A percentile compares a stretch with the other conserved stretches of the same genome.
phyloP scores from a whole-genome alignment of 2,329 filamentous ascomycete species.

The Sporothrix humicola region DNA sequence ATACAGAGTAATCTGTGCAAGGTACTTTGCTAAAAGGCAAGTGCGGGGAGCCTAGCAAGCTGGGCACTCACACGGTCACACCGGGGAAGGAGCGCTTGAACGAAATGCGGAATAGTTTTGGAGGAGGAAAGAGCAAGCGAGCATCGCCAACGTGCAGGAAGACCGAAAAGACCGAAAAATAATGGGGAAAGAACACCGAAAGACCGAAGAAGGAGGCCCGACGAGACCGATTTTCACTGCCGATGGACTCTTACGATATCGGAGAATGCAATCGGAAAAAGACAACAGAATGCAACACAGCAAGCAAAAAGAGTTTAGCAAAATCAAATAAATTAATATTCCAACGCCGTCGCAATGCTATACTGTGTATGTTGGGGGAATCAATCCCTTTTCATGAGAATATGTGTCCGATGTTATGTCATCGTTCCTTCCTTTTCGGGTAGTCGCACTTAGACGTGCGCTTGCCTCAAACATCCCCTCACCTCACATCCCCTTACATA shows the following conservation, averaged over 20 bases:
- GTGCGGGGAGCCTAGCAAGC: conserved; percentile 10
- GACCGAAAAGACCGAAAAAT: conserved; percentile 16
- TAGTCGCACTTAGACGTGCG: neutral
- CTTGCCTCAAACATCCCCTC: conserved; percentile 8
- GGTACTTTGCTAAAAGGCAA: too few species aligned
- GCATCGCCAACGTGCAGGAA: neutral
- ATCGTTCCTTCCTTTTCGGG: conserved; percentile 7
- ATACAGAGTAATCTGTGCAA: neutral
- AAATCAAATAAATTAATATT: neutral
- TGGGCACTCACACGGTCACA: neutral
- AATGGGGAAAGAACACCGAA: conserved; percentile 18
- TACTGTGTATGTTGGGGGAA: neutral
- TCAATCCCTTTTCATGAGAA: conserved; percentile 11
- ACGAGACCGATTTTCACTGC: conserved; percentile 13
- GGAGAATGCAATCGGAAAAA: conserved; percentile 19
- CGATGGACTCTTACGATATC: neutral
- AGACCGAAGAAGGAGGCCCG: conserved; percentile 1
- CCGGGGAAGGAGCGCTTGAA: conserved; percentile 12
- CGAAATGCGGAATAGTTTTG: conserved; percentile 13
- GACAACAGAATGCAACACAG: neutral
- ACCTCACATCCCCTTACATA: neutral
- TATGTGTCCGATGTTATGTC: neutral
- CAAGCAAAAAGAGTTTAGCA: neutral
- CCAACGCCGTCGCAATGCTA: conserved; percentile 28
- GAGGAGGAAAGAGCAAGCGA: neutral